Conservation (phyloP, 2,329 filamentous ascomycete genomes). For the Dendryphion nanum region DNA sequence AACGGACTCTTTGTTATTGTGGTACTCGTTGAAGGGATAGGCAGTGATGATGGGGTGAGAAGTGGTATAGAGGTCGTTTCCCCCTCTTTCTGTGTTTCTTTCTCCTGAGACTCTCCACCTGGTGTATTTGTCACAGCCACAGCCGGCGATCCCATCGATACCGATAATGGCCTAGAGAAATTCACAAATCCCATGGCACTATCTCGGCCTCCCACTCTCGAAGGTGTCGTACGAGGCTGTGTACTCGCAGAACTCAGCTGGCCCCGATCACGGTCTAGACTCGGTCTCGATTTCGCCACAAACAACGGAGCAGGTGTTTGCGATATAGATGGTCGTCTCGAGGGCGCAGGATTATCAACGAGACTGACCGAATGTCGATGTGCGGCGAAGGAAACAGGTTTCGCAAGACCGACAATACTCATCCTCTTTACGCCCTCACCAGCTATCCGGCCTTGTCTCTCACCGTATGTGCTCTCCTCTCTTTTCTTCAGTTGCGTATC, state of each 20-base stretch:
- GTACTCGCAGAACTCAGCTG: neutral
- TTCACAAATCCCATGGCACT: neutral
- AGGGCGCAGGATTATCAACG: neutral
- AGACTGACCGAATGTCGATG: constrained; percentile 1
- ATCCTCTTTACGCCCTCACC: no score
- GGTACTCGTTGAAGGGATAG: neutral
- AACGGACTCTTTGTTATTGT: neutral
- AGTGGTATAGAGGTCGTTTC: neutral
- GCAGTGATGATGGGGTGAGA: neutral
- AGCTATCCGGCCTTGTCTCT: no score
- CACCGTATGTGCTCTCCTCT: no score
- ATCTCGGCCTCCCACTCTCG: neutral
- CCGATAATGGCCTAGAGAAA: constrained; percentile 4
- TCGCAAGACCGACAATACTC: no score
- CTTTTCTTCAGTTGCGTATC: neutral
- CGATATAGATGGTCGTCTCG: no score
- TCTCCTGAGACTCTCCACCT: neutral
- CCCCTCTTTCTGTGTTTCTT: neutral
- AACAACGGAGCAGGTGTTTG: neutral
- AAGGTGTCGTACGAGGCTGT: neutral
- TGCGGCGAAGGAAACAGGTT: neutral
- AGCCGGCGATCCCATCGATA: neutral
- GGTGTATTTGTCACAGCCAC: constrained; percentile 1
- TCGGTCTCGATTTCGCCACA: neutral
- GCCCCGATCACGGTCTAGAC: neutral